These are phyloP conservation scores for Gloeophyllum trabeum DNA, from an alignment of 768 basidiomycete genomes.

Conservation along the genomic window DNA sequence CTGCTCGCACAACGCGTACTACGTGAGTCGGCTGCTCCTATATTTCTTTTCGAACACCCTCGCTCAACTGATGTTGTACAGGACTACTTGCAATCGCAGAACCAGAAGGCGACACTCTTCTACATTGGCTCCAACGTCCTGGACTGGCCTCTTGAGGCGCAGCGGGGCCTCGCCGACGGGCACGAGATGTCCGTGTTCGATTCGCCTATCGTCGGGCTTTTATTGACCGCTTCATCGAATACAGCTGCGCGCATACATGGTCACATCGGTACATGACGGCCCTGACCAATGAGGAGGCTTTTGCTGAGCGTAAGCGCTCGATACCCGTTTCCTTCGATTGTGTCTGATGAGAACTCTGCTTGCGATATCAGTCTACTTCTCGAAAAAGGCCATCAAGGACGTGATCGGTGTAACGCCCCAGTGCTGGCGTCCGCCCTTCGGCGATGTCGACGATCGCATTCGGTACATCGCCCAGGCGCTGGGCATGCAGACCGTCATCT, in stretches of 20 bases:
- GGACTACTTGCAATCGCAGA: slow-evolving; percentile 34
- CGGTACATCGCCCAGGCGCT: slow-evolving; percentile 58
- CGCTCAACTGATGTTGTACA: too few species aligned
- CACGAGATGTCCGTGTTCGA: slow-evolving; percentile 52
- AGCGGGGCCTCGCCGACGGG: slow-evolving; percentile 39
- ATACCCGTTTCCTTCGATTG: too few species aligned
- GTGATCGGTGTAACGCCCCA: slow-evolving; percentile 44
- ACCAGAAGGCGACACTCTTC: slow-evolving; percentile 58
- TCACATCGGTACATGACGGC: slow-evolving; percentile 33
- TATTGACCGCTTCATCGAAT: background rate
- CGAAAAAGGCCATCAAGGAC: slow-evolving; percentile 44
- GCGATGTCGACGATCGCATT: slow-evolving; percentile 68
- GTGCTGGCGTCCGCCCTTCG: slow-evolving; percentile 53
- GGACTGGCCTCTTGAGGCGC: slow-evolving; percentile 44
- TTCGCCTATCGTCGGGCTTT: background rate
- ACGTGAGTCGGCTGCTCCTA: slow-evolving; percentile 10
- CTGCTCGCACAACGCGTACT: slow-evolving; percentile 54
- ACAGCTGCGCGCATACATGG: slow-evolving; percentile 26
- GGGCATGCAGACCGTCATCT: slow-evolving; percentile 61
- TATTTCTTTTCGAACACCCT: background rate
- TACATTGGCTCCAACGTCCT: slow-evolving; percentile 49
- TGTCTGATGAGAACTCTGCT: slow-evolving; percentile 2
- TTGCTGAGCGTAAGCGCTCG: background rate
- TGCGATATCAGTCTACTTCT: background rate
- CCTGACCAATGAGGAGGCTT: slow-evolving; percentile 18